Percentiles rank a stretch among this genome's conserved stretches.
Evolutionary conservation across 108 stramenopile genomes (phyloP).

Genomic region (Epipyxis sp.): DNA sequence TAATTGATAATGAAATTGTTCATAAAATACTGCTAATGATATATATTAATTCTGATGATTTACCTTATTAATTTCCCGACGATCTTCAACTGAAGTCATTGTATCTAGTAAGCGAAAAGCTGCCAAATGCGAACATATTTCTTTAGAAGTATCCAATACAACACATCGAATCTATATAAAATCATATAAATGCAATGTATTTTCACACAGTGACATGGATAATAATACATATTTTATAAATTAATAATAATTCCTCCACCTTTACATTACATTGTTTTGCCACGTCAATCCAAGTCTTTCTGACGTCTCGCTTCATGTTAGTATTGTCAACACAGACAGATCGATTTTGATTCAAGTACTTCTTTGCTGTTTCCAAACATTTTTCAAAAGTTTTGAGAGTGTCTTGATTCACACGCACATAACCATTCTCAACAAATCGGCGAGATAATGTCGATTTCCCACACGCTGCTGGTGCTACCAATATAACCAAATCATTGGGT

Average conservation of each 20-base stretch:
- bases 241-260: not conserved
- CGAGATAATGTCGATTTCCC: not conserved
- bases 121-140: not conserved
- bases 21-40: too few species aligned
- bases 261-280: not conserved
- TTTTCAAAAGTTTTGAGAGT: not conserved
- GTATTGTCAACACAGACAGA: slow-evolving; percentile 12
- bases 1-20: too few species aligned
- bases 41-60: too few species aligned
- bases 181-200: not conserved
- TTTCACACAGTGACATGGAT: not conserved
- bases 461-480: not conserved
- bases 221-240: not conserved
- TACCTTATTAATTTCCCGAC: slow-evolving; percentile 1
- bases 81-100: not conserved
- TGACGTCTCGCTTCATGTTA: not conserved
- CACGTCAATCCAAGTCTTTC: slow-evolving; percentile 1
- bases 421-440: not conserved
- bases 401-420: slow-evolving; percentile 19
- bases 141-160: slow-evolving; percentile 12
- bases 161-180: slow-evolving; percentile 11
- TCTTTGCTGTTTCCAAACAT: slow-evolving; percentile 2
- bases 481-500: not conserved
- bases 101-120: not conserved
- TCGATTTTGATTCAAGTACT: not conserved